A percentile compares a stretch with the other conserved stretches of the same genome.
phyloP scores from a whole-genome alignment of 176 grass and related monocot species.

The Carex scoparia region DNA sequence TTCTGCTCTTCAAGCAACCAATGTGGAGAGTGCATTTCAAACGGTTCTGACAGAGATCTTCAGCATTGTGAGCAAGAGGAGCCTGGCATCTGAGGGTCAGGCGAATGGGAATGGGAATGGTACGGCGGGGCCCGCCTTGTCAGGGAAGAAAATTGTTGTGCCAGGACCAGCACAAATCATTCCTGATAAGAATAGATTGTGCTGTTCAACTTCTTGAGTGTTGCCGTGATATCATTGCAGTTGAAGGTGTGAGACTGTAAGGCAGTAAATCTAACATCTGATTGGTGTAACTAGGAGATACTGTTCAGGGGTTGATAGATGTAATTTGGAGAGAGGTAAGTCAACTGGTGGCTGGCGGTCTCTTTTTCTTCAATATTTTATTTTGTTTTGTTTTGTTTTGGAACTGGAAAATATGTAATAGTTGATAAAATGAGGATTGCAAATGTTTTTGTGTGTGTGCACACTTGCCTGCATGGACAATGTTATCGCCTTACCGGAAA shows the following conservation, averaged over 20 bases:
- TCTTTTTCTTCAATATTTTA: not conserved
- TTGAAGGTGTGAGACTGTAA: slow-evolving; percentile 7
- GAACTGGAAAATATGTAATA: slow-evolving; percentile 13
- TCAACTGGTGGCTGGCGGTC: not conserved
- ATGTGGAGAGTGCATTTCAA: slow-evolving; percentile 59
- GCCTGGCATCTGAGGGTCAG: slow-evolving; percentile 31
- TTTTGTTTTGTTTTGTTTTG: not conserved
- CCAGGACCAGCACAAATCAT: slow-evolving; percentile 23
- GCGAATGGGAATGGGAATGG: slow-evolving; percentile 31
- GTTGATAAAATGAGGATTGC: not conserved
- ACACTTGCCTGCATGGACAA: not conserved
- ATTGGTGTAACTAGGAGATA: slow-evolving; percentile 18
- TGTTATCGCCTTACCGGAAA: not conserved
- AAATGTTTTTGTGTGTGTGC: not conserved
- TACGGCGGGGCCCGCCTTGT: slow-evolving; percentile 9
- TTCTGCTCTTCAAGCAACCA: slow-evolving; percentile 52
- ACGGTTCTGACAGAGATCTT: slow-evolving; percentile 72
- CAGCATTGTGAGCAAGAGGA: slow-evolving; percentile 56
- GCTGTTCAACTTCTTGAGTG: slow-evolving; percentile 15
- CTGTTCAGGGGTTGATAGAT: not conserved
- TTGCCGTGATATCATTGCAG: not conserved
- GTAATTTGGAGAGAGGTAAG: not conserved
- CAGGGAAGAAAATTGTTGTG: slow-evolving; percentile 26
- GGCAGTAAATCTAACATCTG: slow-evolving; percentile 14
- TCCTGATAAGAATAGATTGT: slow-evolving; percentile 13